phyloP scores from a whole-genome alignment of 768 basidiomycete species.

The Lentinula edodes region DNA sequence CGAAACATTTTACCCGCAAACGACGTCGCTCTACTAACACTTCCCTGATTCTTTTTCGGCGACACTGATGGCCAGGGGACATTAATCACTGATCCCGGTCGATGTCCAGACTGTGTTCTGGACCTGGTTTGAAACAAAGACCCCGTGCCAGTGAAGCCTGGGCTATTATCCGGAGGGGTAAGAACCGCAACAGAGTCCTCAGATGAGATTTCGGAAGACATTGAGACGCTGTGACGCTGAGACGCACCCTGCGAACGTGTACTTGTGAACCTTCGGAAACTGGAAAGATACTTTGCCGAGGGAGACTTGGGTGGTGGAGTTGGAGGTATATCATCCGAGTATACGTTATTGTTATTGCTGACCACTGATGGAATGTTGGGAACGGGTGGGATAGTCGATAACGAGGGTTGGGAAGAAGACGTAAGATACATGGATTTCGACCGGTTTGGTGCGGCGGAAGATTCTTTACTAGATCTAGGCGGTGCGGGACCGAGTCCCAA shows the following conservation, averaged over 20 bases:
- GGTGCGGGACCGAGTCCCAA: not conserved
- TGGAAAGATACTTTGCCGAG: constrained; percentile 37
- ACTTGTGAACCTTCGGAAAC: constrained; percentile 42
- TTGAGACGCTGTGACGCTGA: constrained; percentile 54
- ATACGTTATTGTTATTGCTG: not conserved
- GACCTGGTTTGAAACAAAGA: not conserved
- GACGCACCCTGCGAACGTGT: constrained; percentile 27
- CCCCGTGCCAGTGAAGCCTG: constrained; percentile 20
- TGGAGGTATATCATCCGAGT: constrained; percentile 20
- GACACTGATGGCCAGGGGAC: constrained; percentile 34
- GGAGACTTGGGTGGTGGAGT: constrained; percentile 50
- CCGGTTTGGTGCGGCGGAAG: not conserved
- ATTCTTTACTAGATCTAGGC: not conserved
- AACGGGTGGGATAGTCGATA: not conserved
- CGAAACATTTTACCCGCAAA: constrained; percentile 61
- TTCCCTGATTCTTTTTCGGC: constrained; percentile 43
- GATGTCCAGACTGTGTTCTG: not conserved
- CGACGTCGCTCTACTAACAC: constrained; percentile 44
- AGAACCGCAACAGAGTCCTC: constrained; percentile 61
- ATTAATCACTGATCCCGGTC: not conserved
- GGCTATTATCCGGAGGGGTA: constrained; percentile 48
- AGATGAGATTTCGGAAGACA: constrained; percentile 56
- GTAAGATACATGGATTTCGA: constrained; percentile 3
- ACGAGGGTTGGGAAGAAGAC: constrained; percentile 1
- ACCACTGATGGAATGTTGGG: not conserved